Conservation (phyloP, 148 eudicot genomes). For the Nepenthes gracilis region DNA sequence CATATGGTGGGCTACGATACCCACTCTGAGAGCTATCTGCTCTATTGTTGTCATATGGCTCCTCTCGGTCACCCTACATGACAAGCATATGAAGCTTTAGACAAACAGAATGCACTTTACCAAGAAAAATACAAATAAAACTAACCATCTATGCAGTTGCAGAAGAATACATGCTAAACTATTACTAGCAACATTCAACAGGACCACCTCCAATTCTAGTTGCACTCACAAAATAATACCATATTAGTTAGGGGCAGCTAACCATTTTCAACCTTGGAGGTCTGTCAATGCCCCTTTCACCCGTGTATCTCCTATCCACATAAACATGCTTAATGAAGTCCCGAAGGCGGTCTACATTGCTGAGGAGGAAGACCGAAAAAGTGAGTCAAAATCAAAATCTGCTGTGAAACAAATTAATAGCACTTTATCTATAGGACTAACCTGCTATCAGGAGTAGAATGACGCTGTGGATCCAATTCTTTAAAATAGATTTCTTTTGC, state of each 20-base stretch:
- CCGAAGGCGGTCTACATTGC: conserved; percentile 77
- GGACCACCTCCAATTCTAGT: neutral
- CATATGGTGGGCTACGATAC: conserved; percentile 77
- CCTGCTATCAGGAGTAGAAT: conserved; percentile 76
- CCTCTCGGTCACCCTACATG: conserved; percentile 65
- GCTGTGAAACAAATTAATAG: neutral
- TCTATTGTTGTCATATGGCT: conserved; percentile 44
- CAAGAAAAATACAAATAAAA: conserved; percentile 5
- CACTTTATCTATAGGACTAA: conserved; percentile 7
- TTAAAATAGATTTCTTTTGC: conserved; percentile 86
- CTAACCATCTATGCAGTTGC: neutral
- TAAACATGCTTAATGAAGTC: conserved; percentile 88
- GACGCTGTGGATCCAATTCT: conserved; percentile 79
- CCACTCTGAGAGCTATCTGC: conserved; percentile 44
- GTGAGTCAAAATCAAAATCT: neutral
- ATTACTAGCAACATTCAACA: neutral
- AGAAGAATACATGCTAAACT: neutral
- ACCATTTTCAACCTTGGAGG: conserved; percentile 68
- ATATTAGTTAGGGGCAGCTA: conserved; percentile 1
- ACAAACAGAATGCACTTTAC: neutral
- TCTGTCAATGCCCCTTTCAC: conserved; percentile 66
- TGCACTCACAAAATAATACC: too few species aligned
- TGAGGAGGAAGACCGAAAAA: conserved; percentile 21
- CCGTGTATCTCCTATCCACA: conserved; percentile 85
- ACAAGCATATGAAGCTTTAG: conserved; percentile 14